Percentiles rank a stretch among this genome's conserved stretches.
These are phyloP conservation scores for Chrysanthemum lavandulifolium DNA, from an alignment of 129 eudicot species.

Conservation along the genomic window DNA sequence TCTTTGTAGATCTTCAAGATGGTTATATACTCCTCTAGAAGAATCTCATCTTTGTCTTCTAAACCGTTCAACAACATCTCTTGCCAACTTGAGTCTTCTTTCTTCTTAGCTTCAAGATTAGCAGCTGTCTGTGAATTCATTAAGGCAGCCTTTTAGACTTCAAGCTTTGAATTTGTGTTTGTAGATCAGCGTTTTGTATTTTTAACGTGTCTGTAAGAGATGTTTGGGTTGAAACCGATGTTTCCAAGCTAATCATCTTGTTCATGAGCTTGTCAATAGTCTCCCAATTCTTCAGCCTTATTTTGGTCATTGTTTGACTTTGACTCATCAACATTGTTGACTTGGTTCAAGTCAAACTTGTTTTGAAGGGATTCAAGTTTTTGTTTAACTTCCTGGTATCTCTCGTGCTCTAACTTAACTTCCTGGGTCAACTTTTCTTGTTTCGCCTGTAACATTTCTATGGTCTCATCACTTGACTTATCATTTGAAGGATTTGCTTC, in stretches of 20 bases:
- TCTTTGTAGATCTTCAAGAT: slow-evolving; percentile 72
- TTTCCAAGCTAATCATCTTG: slow-evolving; percentile 64
- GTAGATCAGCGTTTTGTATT: slow-evolving; percentile 58
- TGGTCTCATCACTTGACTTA: slow-evolving; percentile 75
- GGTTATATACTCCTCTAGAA: slow-evolving; percentile 58
- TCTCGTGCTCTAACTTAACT: slow-evolving; percentile 44
- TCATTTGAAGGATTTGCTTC: slow-evolving; percentile 7
- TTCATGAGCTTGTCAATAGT: slow-evolving; percentile 75
- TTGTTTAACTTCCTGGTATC: slow-evolving; percentile 46
- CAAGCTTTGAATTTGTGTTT: slow-evolving; percentile 51
- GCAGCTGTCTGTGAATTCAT: slow-evolving; percentile 19
- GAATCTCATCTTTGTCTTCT: slow-evolving; percentile 70
- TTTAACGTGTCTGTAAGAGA: slow-evolving; percentile 58
- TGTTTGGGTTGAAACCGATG: slow-evolving; percentile 64
- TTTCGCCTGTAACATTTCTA: slow-evolving; percentile 51
- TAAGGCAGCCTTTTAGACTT: slow-evolving; percentile 60
- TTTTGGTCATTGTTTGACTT: slow-evolving; percentile 20
- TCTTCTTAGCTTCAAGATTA: slow-evolving; percentile 17
- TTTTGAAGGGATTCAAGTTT: slow-evolving; percentile 50
- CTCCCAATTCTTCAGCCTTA: slow-evolving; percentile 42
- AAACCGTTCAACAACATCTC: slow-evolving; percentile 62
- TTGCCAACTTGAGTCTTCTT: slow-evolving; percentile 52
- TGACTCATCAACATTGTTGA: slow-evolving; percentile 16
- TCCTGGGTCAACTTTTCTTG: slow-evolving; percentile 48
- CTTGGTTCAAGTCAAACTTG: slow-evolving; percentile 29